Evolutionary conservation across 2,329 filamentous ascomycete species (phyloP), one percentile per base, ranked within the genome.

Genomic region (Zymoseptoria crescenta): DNA sequence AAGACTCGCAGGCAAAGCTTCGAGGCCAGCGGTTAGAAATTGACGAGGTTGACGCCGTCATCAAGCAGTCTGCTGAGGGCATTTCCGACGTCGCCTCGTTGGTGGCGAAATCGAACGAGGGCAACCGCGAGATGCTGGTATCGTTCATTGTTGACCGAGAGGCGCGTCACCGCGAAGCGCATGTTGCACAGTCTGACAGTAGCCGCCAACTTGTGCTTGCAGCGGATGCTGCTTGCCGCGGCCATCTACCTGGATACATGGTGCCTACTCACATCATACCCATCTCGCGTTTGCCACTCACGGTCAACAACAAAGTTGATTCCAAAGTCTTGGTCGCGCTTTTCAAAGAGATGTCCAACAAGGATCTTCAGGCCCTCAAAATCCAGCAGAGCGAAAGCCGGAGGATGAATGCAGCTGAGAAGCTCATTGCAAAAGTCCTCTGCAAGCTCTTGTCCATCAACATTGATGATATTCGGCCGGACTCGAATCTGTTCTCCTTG

Each of bases 1-100:
- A 87, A 5, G 93, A 97, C 69, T 91, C 96, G 57, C 92, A 97
- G 73, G 87, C 96, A 62, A 97, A 97, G 72, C 80, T 96, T 2
- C 85, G 93, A 9, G 92, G 92, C 0, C 92, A 96, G 71, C 81
- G 92, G 13, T 80, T 97, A 0, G 93, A 97, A 69, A 87, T 96
- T 61, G 89, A 87, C 0, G 92, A 97, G 75, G 96, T 96, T 72
- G 94, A 96, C 66, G 86, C 92, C 54, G 83, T 88, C 8, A 90
- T 96, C 66, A 85, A 84, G 52, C 77, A 81, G 20, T 82, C 82
- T 0, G 79, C 83, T 0, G 62, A 72, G 0, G 76, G 76, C 0
- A 75, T 94, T 8, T 77, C 81, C 13, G 89, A 96, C 65, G 85
- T 89, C 0, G 85, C 85, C 2, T 95, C 91, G 0, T 76, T 95